A percentile compares a stretch with the other conserved stretches of the same genome.
phyloP scores from a whole-genome alignment of 805 yeast species.

The Monosporozyma aerobia region DNA sequence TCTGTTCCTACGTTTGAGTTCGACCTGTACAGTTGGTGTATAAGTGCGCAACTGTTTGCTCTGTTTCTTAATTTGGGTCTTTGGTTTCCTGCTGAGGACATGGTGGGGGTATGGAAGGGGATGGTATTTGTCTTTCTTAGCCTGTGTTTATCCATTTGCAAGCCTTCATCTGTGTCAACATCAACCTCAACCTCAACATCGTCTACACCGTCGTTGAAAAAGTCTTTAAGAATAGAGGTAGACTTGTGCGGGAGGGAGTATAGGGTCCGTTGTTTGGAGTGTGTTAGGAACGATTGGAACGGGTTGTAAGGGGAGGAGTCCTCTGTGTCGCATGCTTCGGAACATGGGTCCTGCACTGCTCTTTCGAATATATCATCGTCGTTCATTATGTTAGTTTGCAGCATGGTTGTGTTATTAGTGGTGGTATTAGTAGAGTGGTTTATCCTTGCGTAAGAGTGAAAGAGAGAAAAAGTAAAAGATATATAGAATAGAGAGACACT shows the following conservation, averaged over 20 bases:
- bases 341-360: conserved; percentile 23
- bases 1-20: neutral
- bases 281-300: neutral
- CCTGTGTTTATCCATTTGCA: neutral
- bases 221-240: neutral
- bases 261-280: neutral
- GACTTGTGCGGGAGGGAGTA: neutral
- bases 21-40: conserved; percentile 8
- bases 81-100: too few species aligned
- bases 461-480: too few species aligned
- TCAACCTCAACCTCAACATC: neutral
- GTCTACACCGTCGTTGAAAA: conserved; percentile 1
- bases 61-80: conserved; percentile 4
- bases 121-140: neutral
- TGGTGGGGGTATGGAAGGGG: neutral
- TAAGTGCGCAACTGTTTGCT: conserved; percentile 9
- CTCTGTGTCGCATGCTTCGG: conserved; percentile 19
- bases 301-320: conserved; percentile 3
- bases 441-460: too few species aligned
- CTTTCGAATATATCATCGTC: conserved; percentile 19
- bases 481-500: too few species aligned
- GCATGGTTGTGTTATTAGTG: too few species aligned
- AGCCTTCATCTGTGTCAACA: neutral
- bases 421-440: too few species aligned
- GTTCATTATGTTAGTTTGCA: too few species aligned